Conservation (phyloP, 2,329 filamentous ascomycete genomes). For the Tolypocladium tropicale region DNA sequence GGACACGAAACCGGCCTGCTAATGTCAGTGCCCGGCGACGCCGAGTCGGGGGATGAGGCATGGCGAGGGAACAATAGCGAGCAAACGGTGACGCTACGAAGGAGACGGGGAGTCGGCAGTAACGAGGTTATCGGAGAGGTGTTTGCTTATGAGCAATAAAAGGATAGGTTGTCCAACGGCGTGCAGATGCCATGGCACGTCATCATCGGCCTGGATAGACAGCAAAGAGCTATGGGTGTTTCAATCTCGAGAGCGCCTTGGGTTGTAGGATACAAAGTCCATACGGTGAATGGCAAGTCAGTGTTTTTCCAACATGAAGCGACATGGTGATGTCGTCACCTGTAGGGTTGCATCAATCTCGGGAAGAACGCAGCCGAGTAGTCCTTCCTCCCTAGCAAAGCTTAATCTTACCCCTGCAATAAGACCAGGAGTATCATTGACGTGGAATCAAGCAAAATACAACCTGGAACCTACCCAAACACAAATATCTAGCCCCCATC, state of each 20-base stretch:
- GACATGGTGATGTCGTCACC: background rate
- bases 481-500: too few species aligned
- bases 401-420: too few species aligned
- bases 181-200: too few species aligned
- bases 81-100: background rate
- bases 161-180: too few species aligned
- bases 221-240: too few species aligned
- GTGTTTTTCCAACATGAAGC: background rate
- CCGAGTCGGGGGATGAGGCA: conserved; percentile 16
- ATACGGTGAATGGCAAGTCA: background rate
- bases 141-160: background rate
- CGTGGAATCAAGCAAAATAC: too few species aligned
- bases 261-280: background rate
- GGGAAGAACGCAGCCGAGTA: background rate
- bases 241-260: background rate
- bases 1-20: conserved; percentile 14
- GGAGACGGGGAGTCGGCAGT: background rate
- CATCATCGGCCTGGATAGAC: too few species aligned
- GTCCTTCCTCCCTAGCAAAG: too few species aligned
- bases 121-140: background rate
- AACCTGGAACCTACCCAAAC: too few species aligned
- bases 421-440: too few species aligned
- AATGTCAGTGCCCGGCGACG: conserved; percentile 15
- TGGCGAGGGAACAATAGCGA: conserved; percentile 12
- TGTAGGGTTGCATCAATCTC: background rate